Percentiles rank a stretch among this genome's conserved stretches.
phyloP scores from a whole-genome alignment of 2,329 filamentous ascomycete species.

The Neurospora sp. region DNA sequence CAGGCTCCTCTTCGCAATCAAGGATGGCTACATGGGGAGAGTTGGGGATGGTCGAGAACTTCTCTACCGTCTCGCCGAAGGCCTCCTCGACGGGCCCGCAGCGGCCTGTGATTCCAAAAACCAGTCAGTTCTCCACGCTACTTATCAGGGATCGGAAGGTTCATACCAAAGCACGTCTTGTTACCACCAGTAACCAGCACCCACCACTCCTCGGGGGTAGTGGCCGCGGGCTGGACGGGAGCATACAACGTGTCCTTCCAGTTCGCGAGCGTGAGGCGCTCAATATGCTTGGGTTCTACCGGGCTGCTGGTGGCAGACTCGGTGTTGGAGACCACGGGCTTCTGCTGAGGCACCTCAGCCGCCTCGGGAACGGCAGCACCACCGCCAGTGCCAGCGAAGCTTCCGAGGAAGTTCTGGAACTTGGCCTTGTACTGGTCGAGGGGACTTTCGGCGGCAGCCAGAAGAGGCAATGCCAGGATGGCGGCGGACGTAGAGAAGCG shows the following conservation, averaged over 20 bases:
- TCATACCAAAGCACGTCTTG: slow-evolving; percentile 62
- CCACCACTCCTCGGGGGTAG: slow-evolving; percentile 65
- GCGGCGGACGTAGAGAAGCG: slow-evolving; percentile 42
- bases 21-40: slow-evolving; percentile 59
- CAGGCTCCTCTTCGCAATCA: slow-evolving; percentile 64
- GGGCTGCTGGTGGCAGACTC: slow-evolving; percentile 37
- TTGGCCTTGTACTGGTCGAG: slow-evolving; percentile 52
- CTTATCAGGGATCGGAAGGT: not conserved
- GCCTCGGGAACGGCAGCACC: slow-evolving; percentile 42
- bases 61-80: slow-evolving; percentile 54
- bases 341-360: slow-evolving; percentile 25
- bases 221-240: slow-evolving; percentile 48
- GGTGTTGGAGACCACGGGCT: slow-evolving; percentile 31
- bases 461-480: slow-evolving; percentile 44
- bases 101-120: slow-evolving; percentile 37
- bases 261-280: slow-evolving; percentile 56
- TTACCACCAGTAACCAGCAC: slow-evolving; percentile 66
- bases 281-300: slow-evolving; percentile 31
- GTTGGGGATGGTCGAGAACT: slow-evolving; percentile 50
- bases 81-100: slow-evolving; percentile 56
- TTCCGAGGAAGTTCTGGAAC: slow-evolving; percentile 54
- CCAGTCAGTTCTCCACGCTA: slow-evolving; percentile 1
- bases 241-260: slow-evolving; percentile 60
- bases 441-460: slow-evolving; percentile 42
- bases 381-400: slow-evolving; percentile 26